Evolutionary conservation across 305 asterid species (phyloP).

Genomic region (Fraxinus baroniana): DNA sequence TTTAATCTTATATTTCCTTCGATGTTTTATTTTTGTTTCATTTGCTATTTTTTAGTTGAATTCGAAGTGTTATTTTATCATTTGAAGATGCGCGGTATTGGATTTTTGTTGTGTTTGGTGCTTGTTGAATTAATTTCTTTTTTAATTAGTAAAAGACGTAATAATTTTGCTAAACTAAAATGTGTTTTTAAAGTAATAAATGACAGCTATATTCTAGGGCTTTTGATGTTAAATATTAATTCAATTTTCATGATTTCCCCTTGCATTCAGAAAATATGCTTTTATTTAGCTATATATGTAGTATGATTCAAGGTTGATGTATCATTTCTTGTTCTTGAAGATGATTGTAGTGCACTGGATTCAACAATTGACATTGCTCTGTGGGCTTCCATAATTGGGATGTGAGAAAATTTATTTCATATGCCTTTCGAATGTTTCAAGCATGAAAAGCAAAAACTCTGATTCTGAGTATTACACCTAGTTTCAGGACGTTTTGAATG

Average conservation of each 20-base stretch:
- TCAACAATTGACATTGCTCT: background rate
- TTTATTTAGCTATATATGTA: background rate
- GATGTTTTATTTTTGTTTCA: background rate
- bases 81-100: background rate
- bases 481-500: background rate
- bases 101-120: background rate
- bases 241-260: background rate
- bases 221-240: conserved; percentile 1
- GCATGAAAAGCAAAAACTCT: background rate
- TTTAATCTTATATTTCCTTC: background rate
- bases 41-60: background rate
- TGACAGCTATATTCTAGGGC: conserved; percentile 29
- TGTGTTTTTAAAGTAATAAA: background rate
- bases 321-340: background rate
- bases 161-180: conserved; percentile 21
- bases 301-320: background rate
- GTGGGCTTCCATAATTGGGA: background rate
- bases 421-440: background rate
- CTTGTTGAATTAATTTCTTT: background rate
- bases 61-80: background rate
- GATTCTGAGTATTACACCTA: background rate
- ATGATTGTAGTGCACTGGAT: background rate
- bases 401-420: background rate
- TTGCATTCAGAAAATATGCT: background rate
- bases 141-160: background rate